Base-by-base conservation (phyloP, 768 basidiomycete species). In the Russula emetica region DNA sequence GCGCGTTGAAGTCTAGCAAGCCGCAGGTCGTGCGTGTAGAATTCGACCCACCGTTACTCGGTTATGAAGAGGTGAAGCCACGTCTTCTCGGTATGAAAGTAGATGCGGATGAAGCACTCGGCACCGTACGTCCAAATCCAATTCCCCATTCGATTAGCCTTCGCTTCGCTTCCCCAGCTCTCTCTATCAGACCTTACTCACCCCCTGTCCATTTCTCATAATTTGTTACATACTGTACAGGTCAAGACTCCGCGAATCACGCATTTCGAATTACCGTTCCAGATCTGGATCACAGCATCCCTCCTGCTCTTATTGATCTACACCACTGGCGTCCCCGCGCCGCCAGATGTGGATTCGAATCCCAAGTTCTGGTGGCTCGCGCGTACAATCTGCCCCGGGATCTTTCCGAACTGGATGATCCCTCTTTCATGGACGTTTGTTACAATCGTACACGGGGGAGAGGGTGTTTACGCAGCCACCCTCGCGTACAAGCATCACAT, bases 41-140 rank as follows among this genome's bases (percentile, higher is more conserved):
- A 5, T 84, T 94, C 53, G 83, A 88, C 24, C 92, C 92, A 0
- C 89, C 87, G 2, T 76, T 94, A 34, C 69, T 76, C 4, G 85
- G 86, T 0, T 92, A 92, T 70, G 87, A 90, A 1, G 90, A 91
- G 40, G 90, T 93, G 28, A 92, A 91, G 70, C 88, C 89, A 3
- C 83, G 91, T 10, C 72, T 93, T 26, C 74, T 92, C 24, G 78
- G 83, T 60, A 93, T 92, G 91, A 92, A 90, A 70, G 84, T 84
- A 0, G 78, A 88, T 28, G 88, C 91, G 0, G 88, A 92, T 70
- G 89, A 89, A 71, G 80, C 83, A 1, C 80, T 93, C 20, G 90
- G 91, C 30, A 90, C 89, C 87, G 90, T 87, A 61, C 28, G 83
- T 73, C 38, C 38, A 8, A 49, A 47, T 0, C 5, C n/a, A n/a